These are phyloP conservation scores for Pestalotiopsis sp. DNA, from an alignment of 2,329 filamentous ascomycete genomes.

Conservation along the genomic window DNA sequence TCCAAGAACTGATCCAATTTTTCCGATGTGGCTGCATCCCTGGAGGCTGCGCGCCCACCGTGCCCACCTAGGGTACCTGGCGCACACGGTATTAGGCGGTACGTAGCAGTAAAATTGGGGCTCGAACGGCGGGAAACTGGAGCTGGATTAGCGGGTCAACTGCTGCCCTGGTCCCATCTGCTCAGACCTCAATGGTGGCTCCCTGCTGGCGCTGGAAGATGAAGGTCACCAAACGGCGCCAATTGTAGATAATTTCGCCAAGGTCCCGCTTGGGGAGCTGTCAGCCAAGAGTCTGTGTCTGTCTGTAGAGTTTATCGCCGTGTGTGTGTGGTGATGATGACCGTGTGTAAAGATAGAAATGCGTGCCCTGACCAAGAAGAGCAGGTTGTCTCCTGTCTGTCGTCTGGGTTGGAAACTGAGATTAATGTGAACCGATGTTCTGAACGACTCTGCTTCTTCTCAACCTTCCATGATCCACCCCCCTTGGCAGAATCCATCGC, in stretches of 20 bases:
- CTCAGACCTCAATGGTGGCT: background rate
- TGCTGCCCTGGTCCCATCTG: background rate
- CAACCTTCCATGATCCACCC: background rate
- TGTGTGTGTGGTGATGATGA: background rate
- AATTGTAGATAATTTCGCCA: conserved; percentile 8
- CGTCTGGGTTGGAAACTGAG: background rate
- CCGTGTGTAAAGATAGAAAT: background rate
- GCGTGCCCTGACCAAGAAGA: background rate
- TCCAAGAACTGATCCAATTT: background rate
- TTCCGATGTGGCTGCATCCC: conserved; percentile 1
- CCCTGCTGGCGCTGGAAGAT: conserved; percentile 3
- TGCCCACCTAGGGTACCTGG: background rate
- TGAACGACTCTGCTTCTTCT: background rate
- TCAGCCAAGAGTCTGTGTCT: background rate
- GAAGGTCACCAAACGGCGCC: conserved; percentile 5
- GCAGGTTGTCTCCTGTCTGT: background rate
- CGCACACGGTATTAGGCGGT: background rate
- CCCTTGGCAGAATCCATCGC: background rate
- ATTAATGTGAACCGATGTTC: background rate
- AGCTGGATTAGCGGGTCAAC: background rate
- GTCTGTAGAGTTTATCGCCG: background rate
- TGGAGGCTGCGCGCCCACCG: background rate
- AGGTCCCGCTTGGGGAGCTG: background rate
- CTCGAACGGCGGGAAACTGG: background rate
- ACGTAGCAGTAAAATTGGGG: background rate